A percentile compares a stretch with the other conserved stretches of the same genome.
Evolutionary conservation across 2,329 filamentous ascomycete genomes (phyloP).

Genomic region (Allantophomopsis cytisporea): DNA sequence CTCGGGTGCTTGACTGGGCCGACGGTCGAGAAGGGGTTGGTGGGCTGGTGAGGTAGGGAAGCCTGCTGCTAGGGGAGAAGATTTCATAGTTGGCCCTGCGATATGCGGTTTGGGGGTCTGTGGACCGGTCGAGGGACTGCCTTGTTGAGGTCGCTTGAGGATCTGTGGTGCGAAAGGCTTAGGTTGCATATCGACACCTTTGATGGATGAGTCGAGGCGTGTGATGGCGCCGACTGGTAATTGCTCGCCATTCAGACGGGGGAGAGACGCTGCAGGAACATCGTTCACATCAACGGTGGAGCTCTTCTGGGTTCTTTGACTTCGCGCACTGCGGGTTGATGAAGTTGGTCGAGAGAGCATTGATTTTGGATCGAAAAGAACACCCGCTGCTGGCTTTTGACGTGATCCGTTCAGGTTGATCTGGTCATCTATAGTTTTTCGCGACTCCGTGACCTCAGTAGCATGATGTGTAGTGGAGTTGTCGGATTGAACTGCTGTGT

Average conservation of each 20-base stretch:
- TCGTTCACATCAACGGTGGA: no score
- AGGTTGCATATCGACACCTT: slow-evolving; percentile 1
- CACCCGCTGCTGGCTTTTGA: neutral
- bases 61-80: no score
- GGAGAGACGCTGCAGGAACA: slow-evolving; percentile 5
- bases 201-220: no score
- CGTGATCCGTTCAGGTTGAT: neutral
- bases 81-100: no score
- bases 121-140: neutral
- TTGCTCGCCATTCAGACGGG: slow-evolving; percentile 14
- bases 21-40: slow-evolving; percentile 16
- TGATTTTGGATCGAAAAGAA: no score
- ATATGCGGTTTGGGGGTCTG: neutral
- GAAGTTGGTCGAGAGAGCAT: neutral
- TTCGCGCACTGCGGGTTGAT: slow-evolving; percentile 1
- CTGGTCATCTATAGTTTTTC: no score
- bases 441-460: neutral
- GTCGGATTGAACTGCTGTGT: neutral
- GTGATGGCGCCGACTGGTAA: slow-evolving; percentile 1
- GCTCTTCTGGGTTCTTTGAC: no score
- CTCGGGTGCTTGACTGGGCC: slow-evolving; percentile 24
- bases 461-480: neutral
- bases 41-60: neutral
- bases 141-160: slow-evolving; percentile 30
- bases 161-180: slow-evolving; percentile 39